Evolutionary conservation across 1,284 basidiomycete species (phyloP).

Genomic region (Sporisorium scitamineum): DNA sequence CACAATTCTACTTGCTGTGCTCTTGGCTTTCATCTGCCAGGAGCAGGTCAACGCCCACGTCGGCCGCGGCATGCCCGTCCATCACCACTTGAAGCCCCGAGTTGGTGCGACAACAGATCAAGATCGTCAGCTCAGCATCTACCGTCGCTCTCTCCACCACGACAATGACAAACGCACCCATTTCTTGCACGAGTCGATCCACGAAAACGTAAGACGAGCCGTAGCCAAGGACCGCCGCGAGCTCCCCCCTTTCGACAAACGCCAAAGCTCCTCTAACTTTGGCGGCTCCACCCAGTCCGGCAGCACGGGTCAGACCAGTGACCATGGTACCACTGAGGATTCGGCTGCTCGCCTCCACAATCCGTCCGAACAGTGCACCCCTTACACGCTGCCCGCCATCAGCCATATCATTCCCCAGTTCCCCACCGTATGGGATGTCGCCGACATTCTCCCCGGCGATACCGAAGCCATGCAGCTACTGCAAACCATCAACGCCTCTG

Average conservation of each 20-base stretch:
- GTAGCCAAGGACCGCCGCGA: background rate
- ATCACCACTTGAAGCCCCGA: conserved; percentile 8
- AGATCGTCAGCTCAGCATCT: background rate
- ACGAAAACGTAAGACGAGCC: conserved; percentile 16
- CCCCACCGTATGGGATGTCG: conserved; percentile 65
- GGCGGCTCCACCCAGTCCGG: background rate
- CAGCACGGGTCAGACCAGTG: background rate
- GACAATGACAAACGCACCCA: background rate
- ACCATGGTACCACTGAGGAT: conserved; percentile 27
- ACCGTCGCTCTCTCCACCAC: conserved; percentile 10
- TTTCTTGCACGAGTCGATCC: conserved; percentile 16
- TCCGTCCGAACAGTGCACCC: conserved; percentile 34
- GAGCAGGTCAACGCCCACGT: conserved; percentile 12
- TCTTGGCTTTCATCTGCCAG: conserved; percentile 8
- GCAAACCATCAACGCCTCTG: conserved; percentile 57
- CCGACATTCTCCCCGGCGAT: conserved; percentile 68
- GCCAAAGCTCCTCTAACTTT: background rate
- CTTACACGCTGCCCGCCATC: conserved; percentile 44
- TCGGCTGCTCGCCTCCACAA: conserved; percentile 25
- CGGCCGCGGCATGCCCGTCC: conserved; percentile 17
- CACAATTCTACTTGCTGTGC: conserved; percentile 8
- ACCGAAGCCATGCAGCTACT: conserved; percentile 64
- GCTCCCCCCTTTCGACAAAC: background rate
- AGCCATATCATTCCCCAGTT: conserved; percentile 28
- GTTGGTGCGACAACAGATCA: conserved; percentile 12